Percentiles rank a stretch among this genome's conserved stretches.
Evolutionary conservation across 306 rosid species (phyloP).

Genomic region (Lotus japonicus): DNA sequence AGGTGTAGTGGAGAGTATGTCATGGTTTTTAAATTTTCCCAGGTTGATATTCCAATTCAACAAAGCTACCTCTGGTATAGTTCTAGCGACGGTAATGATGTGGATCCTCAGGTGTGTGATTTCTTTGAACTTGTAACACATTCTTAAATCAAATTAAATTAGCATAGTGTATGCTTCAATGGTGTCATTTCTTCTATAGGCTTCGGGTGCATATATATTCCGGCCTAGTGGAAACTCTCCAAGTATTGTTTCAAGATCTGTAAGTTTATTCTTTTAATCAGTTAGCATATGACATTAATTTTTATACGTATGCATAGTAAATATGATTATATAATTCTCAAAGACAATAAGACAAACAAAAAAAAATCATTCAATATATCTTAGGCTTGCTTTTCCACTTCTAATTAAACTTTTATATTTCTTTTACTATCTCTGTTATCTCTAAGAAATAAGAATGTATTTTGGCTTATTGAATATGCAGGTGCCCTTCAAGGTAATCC

Average conservation of each 20-base stretch:
- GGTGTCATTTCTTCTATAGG: conserved; percentile 28
- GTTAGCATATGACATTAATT: neutral
- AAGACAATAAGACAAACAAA: neutral
- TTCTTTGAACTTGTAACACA: conserved; percentile 3
- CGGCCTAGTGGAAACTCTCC: conserved; percentile 67
- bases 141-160: neutral
- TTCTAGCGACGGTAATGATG: conserved; percentile 22
- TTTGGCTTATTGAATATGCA: conserved; percentile 17
- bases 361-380: too few species aligned
- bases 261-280: conserved; percentile 30
- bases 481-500: conserved; percentile 58
- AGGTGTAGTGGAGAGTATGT: conserved; percentile 7
- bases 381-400: neutral
- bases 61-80: conserved; percentile 84
- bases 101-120: conserved; percentile 36
- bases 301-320: neutral
- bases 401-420: too few species aligned
- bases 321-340: neutral
- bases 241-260: conserved; percentile 68
- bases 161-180: neutral
- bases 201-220: conserved; percentile 87
- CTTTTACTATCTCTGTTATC: too few species aligned
- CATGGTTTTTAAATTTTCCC: conserved; percentile 16
- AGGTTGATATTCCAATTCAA: conserved; percentile 84
- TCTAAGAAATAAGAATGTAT: too few species aligned